Base-by-base conservation (phyloP, 257 asterid species). In the Verbena officinalis region DNA sequence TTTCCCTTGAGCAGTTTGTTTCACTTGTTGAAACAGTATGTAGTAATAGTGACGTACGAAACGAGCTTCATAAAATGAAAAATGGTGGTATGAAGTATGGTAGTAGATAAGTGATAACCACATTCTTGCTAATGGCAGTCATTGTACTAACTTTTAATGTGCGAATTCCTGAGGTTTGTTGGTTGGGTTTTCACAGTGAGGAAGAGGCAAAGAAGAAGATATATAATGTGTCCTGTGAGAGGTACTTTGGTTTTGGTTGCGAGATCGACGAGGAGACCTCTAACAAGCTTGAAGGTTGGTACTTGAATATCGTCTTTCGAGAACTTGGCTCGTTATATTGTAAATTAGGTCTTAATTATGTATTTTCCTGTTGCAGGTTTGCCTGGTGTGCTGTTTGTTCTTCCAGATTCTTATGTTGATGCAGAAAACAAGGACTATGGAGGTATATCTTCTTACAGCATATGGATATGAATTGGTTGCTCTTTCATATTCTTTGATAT, bases 341-440 rank as follows among this genome's bases (percentile, higher is more conserved):
- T 21, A 7, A 31, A 65, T 51, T 21, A 3, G 50, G 8, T 50
- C 1, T 57, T n/a, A 3, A 16, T 14, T 19, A 17, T 0, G 20
- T 9, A n/a, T n/a, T n/a, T n/a, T n/a, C n/a, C n/a, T n/a, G n/a
- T n/a, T n/a, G 69, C 90, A 93, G 97, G 96, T 57, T 27, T 90
- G 80, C 95, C 96, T 19, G 99, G 99, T 33, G 97, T 93, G 71
- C 87, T 93, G 33, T 93, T 93, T 76, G 97, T 93, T 68, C 89
- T 93, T 42, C 97, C 97, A 0, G 99, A 93, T 77, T 93, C 99
- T n/a, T 93, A 90, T 73, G 99, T 93, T 51, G 99, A 93, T 71
- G 82, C 97, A 2, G 99, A 90, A 77, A 86, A 93, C 87, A 93
- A 93, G 75, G 97, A 93, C 56, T 93, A 93, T 61, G 97, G 99